A percentile compares a stretch with the other conserved stretches of the same genome.
phyloP scores from a whole-genome alignment of 2,329 filamentous ascomycete genomes.

The Aspergillus viridinutans region DNA sequence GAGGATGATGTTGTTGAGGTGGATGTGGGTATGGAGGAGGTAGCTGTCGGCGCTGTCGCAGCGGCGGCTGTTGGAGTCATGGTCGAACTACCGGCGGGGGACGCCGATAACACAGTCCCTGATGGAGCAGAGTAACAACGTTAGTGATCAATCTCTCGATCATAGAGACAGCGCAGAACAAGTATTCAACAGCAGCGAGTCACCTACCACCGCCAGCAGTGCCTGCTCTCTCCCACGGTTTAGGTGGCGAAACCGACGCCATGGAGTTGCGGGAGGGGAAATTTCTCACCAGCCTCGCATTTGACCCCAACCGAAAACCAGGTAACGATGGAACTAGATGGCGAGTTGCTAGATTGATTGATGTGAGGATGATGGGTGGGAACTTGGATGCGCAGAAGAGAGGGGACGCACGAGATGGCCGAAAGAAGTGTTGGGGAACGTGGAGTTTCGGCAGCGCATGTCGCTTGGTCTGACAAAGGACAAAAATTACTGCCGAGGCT shows the following conservation, averaged over 20 bases:
- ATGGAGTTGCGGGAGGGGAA: constrained; percentile 35
- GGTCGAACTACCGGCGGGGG: constrained; percentile 20
- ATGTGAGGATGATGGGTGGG: background rate
- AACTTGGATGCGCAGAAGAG: constrained; percentile 3
- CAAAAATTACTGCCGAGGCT: constrained; percentile 14
- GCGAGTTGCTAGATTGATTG: background rate
- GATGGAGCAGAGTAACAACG: background rate
- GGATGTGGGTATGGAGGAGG: constrained; percentile 35
- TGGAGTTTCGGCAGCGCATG: too few species aligned
- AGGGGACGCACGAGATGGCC: constrained; percentile 8
- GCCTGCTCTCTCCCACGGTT: constrained; percentile 89
- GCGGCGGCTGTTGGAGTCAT: constrained; percentile 34
- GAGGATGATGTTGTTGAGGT: constrained; percentile 37
- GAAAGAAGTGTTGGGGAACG: constrained; percentile 6
- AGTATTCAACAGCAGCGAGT: constrained; percentile 5
- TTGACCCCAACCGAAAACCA: constrained; percentile 6
- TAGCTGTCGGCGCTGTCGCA: constrained; percentile 39
- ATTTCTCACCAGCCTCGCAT: constrained; percentile 28
- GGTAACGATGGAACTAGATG: background rate
- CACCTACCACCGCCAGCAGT: constrained; percentile 52
- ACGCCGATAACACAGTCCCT: constrained; percentile 26
- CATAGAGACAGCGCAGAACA: constrained; percentile 1
- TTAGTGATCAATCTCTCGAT: background rate
- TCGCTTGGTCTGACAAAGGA: constrained; percentile 5
- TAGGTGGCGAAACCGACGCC: constrained; percentile 75